A percentile compares a stretch with the other conserved stretches of the same genome.
Conservation (phyloP, 2,329 filamentous ascomycete genomes). For the Trichoderma koningii region DNA sequence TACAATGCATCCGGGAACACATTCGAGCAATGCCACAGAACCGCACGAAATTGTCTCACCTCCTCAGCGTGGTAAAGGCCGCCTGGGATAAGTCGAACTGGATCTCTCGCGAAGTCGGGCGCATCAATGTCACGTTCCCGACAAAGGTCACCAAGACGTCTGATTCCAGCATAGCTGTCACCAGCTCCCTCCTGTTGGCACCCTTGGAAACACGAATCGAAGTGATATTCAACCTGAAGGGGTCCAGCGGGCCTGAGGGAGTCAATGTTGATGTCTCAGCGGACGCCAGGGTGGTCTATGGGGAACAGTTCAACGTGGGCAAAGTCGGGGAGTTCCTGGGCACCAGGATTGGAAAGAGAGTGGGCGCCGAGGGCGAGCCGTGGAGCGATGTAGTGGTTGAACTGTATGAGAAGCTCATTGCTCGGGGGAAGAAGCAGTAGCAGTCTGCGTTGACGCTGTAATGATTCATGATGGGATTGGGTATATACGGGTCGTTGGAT, state of each 20-base stretch:
- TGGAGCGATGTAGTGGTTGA: conserved; percentile 61
- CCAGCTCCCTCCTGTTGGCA: conserved; percentile 62
- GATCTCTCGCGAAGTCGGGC: conserved; percentile 61
- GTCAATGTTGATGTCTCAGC: conserved; percentile 58
- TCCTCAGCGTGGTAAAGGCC: conserved; percentile 61
- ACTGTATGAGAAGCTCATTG: conserved; percentile 57
- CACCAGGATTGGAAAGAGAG: conserved; percentile 52
- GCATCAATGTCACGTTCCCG: conserved; percentile 64
- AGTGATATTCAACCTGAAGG: conserved; percentile 58
- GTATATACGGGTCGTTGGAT: conserved; percentile 22
- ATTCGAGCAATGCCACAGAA: conserved; percentile 63
- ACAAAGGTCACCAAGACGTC: conserved; percentile 64
- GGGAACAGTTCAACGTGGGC: conserved; percentile 72
- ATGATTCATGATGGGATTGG: conserved; percentile 37
- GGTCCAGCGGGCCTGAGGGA: conserved; percentile 49
- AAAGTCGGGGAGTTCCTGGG: conserved; percentile 74
- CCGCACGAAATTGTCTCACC: conserved; percentile 55
- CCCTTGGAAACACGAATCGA: conserved; percentile 70
- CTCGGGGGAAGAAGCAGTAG: conserved; percentile 54
- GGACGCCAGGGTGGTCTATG: conserved; percentile 68
- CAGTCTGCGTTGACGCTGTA: conserved; percentile 26
- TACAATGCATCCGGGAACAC: conserved; percentile 70
- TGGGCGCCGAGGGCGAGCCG: conserved; percentile 40
- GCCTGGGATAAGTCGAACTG: conserved; percentile 67
- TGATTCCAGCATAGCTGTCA: conserved; percentile 66